Conservation (phyloP, 805 yeast genomes). For the Kregervanrija pseudodelftensis region DNA sequence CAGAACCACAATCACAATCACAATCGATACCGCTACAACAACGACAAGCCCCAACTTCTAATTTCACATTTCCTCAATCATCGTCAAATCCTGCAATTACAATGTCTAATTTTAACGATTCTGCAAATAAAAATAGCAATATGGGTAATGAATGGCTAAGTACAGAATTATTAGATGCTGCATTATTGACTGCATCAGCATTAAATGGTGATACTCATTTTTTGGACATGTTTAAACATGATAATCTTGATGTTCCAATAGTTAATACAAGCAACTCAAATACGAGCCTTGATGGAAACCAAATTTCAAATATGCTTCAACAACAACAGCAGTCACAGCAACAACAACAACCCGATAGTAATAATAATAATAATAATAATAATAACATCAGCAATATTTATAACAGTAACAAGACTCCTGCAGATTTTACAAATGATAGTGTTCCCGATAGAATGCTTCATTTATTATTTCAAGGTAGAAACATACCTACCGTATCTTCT, state of each 20-base stretch:
- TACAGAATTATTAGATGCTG: constrained; percentile 64
- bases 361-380: neutral
- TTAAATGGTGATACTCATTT: constrained; percentile 53
- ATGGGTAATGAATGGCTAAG: constrained; percentile 62
- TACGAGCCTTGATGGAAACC: neutral
- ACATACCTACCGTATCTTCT: constrained; percentile 5
- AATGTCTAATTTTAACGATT: neutral
- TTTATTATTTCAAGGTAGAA: constrained; percentile 44
- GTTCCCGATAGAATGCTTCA: constrained; percentile 43
- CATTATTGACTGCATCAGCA: constrained; percentile 68
- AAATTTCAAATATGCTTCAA: neutral
- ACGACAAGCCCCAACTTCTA: neutral
- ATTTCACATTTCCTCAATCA: constrained; percentile 3
- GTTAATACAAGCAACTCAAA: neutral
- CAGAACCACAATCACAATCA: neutral
- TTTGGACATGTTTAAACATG: constrained; percentile 41
- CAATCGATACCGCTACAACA: neutral
- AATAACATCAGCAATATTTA: neutral
- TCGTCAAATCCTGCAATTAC: constrained; percentile 3
- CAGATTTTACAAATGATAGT: constrained; percentile 10
- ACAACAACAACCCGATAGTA: neutral
- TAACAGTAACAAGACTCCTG: neutral
- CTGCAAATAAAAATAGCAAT: neutral
- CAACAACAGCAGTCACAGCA: constrained; percentile 1
- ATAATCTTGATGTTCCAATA: constrained; percentile 10